These are phyloP conservation scores for Aechmea fasciata DNA, from an alignment of 176 grass and related monocot species.

Conservation along the genomic window DNA sequence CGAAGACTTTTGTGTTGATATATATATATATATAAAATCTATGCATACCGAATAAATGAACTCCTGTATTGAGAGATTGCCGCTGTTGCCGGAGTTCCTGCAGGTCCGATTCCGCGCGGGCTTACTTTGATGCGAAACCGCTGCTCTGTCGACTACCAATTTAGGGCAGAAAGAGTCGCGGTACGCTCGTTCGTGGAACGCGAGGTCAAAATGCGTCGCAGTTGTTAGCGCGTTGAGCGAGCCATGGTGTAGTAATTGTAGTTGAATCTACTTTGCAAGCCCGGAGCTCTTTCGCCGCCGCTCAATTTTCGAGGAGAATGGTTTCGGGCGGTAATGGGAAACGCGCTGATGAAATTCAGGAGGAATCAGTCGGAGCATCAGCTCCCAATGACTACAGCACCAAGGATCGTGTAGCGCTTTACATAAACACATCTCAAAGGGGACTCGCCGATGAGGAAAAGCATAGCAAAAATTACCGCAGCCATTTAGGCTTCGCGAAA, in stretches of 20 bases:
- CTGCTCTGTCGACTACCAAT: background rate
- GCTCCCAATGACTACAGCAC: conserved; percentile 4
- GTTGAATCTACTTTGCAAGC: background rate
- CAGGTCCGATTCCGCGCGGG: background rate
- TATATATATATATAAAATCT: no score
- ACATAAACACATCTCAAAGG: conserved; percentile 21
- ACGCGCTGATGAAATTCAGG: conserved; percentile 25
- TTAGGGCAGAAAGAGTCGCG: no score
- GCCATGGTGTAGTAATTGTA: background rate
- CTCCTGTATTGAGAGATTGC: no score
- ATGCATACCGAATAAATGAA: no score
- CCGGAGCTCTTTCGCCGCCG: background rate
- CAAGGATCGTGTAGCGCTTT: conserved; percentile 24
- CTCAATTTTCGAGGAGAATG: conserved; percentile 8
- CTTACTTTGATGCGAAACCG: background rate
- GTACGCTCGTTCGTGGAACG: no score
- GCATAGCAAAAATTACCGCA: conserved; percentile 2
- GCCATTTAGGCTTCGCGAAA: background rate
- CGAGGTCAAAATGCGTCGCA: no score
- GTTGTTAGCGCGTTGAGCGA: no score
- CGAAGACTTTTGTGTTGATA: no score
- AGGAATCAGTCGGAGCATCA: conserved; percentile 4
- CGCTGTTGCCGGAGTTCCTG: background rate
- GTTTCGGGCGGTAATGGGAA: conserved; percentile 21
- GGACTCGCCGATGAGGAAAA: conserved; percentile 15